Evolutionary conservation across 371 early-diverging fungal genomes (phyloP), one percentile per base, ranked within the genome.

Genomic region (Mucor racemosus): DNA sequence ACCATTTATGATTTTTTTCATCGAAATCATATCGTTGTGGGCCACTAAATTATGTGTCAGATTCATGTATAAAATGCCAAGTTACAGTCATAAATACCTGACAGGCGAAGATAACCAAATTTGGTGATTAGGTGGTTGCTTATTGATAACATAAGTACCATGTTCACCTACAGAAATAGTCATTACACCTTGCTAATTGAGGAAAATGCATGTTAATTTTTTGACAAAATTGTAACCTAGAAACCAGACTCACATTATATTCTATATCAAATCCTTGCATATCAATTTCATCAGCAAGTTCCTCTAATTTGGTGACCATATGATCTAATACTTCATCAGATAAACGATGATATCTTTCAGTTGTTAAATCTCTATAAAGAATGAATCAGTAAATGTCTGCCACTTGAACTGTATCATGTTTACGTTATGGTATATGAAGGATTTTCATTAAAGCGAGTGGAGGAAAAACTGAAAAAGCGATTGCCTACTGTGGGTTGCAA

Each of bases 81-180:
- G 26, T 36, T 13, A 19, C 19, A 6, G 46, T 19, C 3, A 26
- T 10, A 17, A 21, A 62, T 79, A 86, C 88, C 88, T 92, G 35
- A 91, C 71, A 5, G 99, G 99, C 7, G 99, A 98, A 14, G 99
- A 98, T 8, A 96, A 80, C 99, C 99, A 99, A 19, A 99, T 94
- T 79, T 99, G 99, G 74, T 90, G 90, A 84, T 97, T 97, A 3
- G 99, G 95, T 26, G 99, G 99, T 78, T 99, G 99, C 76, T 97
- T 99, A 81, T 99, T 99, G 71, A 99, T 79, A 0, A 99, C 98
- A 77, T 95, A 99, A 0, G 96, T 97, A 21, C 99, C 99, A 48
- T 84, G 73, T n/a, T 63, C 73, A 8, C 96, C 97, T 0, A 97
- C 79, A 19, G 86, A 88, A 31, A 98, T 70, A 0, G 95, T 97